Evolutionary conservation across 441 rosid species (phyloP).

Genomic region (Corymbia citriodora): DNA sequence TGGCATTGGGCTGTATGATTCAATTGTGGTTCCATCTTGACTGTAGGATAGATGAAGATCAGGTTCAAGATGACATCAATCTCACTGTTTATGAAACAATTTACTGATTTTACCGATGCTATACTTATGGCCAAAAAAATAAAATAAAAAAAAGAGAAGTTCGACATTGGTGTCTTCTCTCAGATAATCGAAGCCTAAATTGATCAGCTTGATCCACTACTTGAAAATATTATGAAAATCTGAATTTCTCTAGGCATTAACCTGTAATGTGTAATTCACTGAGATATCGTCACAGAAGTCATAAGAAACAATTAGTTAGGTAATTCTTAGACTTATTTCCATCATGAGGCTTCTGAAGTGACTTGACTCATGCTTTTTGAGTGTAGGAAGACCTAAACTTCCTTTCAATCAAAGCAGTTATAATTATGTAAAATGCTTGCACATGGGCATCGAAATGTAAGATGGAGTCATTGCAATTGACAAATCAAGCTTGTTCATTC

Average conservation of each 20-base stretch:
- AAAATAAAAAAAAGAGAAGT: neutral
- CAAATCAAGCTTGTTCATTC: neutral
- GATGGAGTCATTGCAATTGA: neutral
- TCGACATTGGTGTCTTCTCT: neutral
- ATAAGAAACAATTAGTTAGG: neutral
- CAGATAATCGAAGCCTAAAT: neutral
- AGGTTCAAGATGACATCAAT: neutral
- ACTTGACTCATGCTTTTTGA: neutral
- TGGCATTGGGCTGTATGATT: neutral
- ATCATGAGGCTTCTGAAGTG: neutral
- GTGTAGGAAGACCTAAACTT: neutral
- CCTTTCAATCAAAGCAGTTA: neutral
- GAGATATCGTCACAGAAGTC: neutral
- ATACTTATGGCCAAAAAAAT: neutral
- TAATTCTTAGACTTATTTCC: neutral
- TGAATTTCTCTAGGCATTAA: neutral
- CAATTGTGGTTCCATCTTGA: neutral
- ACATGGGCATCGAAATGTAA: neutral
- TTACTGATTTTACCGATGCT: neutral
- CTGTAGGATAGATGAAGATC: neutral
- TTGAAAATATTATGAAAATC: neutral
- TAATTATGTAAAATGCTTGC: neutral
- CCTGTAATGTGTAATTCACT: neutral
- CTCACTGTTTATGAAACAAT: neutral
- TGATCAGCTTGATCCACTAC: neutral